phyloP scores from a whole-genome alignment of 2,329 filamentous ascomycete genomes.

The Cytospora schulzeri region DNA sequence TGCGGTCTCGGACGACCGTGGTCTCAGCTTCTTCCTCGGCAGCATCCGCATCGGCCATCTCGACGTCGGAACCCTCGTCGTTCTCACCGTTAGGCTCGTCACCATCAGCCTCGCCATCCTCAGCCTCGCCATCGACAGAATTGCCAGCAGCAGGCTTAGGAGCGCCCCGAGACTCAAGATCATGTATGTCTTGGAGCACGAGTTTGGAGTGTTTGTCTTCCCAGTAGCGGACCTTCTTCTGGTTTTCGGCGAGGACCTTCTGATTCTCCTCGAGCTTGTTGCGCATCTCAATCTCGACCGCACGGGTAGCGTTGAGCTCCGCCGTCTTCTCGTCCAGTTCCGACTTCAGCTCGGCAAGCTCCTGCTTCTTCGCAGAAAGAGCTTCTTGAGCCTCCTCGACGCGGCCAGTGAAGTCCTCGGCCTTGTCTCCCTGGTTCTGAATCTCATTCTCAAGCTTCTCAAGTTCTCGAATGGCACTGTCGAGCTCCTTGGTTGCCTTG shows the following conservation, averaged over 20 bases:
- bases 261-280: conserved; percentile 97
- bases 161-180: conserved; percentile 53
- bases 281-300: conserved; percentile 94
- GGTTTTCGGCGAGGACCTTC: conserved; percentile 83
- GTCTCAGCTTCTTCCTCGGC: conserved; percentile 33
- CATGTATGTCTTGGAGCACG: conserved; percentile 76
- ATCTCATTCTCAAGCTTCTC: conserved; percentile 80
- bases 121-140: conserved; percentile 33
- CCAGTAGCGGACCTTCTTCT: conserved; percentile 84
- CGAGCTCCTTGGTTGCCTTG: conserved; percentile 79
- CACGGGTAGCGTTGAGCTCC: conserved; percentile 86
- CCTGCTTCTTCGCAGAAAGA: conserved; percentile 76
- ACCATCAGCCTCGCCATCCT: conserved; percentile 32
- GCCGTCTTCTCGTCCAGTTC: conserved; percentile 84
- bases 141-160: conserved; percentile 34
- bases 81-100: conserved; percentile 30
- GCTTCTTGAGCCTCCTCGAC: conserved; percentile 83
- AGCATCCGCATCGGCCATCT: conserved; percentile 34
- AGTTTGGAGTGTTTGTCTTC: conserved; percentile 87
- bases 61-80: conserved; percentile 33
- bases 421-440: conserved; percentile 72
- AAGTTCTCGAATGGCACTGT: conserved; percentile 70
- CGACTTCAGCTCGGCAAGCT: conserved; percentile 76
- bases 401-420: conserved; percentile 69
- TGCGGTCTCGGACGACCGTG: conserved; percentile 31